These are phyloP conservation scores for Ceratocystiopsis sp. DNA, from an alignment of 2,329 filamentous ascomycete species.

Conservation along the genomic window DNA sequence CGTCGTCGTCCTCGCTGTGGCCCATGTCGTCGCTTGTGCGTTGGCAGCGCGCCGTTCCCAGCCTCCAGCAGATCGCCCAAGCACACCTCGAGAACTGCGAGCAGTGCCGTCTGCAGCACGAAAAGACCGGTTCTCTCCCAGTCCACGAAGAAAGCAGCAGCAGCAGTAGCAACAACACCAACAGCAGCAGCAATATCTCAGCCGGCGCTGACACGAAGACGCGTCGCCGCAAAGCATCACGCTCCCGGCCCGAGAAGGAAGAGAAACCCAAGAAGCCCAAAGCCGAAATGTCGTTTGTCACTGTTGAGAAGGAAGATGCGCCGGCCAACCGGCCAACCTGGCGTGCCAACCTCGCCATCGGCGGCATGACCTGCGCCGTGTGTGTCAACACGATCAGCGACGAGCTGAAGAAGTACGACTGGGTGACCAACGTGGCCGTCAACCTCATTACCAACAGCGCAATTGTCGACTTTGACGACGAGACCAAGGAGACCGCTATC, in stretches of 20 bases:
- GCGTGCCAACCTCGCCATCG: constrained; percentile 40
- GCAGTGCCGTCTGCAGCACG: constrained; percentile 20
- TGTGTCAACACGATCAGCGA: constrained; percentile 48
- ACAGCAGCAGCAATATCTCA: not conserved
- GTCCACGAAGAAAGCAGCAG: not conserved
- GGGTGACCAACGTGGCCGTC: constrained; percentile 40
- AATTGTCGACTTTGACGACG: constrained; percentile 36
- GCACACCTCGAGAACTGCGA: constrained; percentile 27
- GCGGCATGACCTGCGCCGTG: constrained; percentile 58
- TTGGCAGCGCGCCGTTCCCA: too few relatives aligned
- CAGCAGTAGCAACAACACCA: not conserved
- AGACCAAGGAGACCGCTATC: constrained; percentile 27
- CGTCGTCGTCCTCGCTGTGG: constrained; percentile 1
- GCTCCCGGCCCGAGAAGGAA: too few relatives aligned
- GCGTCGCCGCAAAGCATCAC: too few relatives aligned
- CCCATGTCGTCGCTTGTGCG: constrained; percentile 5
- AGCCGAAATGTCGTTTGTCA: constrained; percentile 15
- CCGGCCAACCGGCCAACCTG: constrained; percentile 20
- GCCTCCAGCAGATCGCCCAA: constrained; percentile 5
- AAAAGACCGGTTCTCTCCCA: too few relatives aligned
- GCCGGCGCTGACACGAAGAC: not conserved
- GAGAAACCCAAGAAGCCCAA: constrained; percentile 1
- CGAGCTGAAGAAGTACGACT: constrained; percentile 38
- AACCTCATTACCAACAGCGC: constrained; percentile 54
- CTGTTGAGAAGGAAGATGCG: constrained; percentile 18